Evolutionary conservation across 805 yeast species (phyloP).

Genomic region (Scheffersomyces coipomensis): DNA sequence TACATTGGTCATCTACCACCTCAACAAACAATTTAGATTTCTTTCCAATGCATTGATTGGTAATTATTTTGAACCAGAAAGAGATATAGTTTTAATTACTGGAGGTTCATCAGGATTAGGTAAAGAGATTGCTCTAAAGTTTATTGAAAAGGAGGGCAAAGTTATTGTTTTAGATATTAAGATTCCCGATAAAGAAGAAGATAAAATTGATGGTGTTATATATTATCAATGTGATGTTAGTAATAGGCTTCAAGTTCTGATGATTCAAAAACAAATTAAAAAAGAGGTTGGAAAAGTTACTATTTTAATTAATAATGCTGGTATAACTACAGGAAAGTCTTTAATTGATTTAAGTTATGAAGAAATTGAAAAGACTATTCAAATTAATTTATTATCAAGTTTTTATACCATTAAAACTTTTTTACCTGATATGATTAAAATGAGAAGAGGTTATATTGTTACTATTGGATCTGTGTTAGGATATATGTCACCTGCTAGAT

Average conservation of each 20-base stretch:
- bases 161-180: constrained; percentile 68
- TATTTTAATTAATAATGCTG: constrained; percentile 84
- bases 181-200: constrained; percentile 32
- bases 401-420: constrained; percentile 69
- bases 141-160: constrained; percentile 43
- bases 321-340: constrained; percentile 58
- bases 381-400: constrained; percentile 68
- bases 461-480: constrained; percentile 86
- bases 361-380: constrained; percentile 61
- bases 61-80: constrained; percentile 46
- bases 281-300: constrained; percentile 59
- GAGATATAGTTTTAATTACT: constrained; percentile 71
- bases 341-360: constrained; percentile 52
- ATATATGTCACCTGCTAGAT: constrained; percentile 76
- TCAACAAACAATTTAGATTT: constrained; percentile 20
- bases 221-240: constrained; percentile 75
- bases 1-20: constrained; percentile 2
- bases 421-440: constrained; percentile 66
- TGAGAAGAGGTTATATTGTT: constrained; percentile 70
- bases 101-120: constrained; percentile 89
- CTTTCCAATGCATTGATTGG: constrained; percentile 47
- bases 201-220: constrained; percentile 37
- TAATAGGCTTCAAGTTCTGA: constrained; percentile 41
- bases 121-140: constrained; percentile 48
- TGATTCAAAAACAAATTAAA: constrained; percentile 38